phyloP scores from a whole-genome alignment of 768 basidiomycete genomes.

The Collybia mongolica region DNA sequence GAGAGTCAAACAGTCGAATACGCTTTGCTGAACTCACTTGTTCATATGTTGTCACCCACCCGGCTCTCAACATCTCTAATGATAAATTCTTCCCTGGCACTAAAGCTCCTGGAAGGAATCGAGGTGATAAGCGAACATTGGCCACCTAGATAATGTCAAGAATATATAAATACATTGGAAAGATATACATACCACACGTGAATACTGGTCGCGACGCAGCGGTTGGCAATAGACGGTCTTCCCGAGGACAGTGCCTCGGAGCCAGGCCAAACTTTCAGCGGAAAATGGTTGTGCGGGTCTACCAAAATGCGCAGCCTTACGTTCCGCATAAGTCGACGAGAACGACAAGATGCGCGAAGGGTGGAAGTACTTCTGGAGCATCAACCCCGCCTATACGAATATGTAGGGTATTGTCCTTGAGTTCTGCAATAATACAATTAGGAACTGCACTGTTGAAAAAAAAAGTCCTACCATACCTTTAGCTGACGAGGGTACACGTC shows the following conservation, averaged over 20 bases:
- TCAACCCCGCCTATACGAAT: constrained; percentile 90
- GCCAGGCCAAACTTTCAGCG: constrained; percentile 73
- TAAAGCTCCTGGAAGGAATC: constrained; percentile 51
- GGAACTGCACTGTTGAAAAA: neutral
- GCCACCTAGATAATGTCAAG: constrained; percentile 51
- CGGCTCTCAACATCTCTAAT: constrained; percentile 76
- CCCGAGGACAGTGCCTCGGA: constrained; percentile 54
- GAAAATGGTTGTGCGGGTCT: constrained; percentile 73
- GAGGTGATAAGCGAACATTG: constrained; percentile 53
- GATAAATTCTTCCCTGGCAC: constrained; percentile 49
- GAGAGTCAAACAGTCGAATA: neutral
- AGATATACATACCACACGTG: constrained; percentile 61
- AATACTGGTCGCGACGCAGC: constrained; percentile 78
- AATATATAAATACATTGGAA: neutral
- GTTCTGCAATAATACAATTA: constrained; percentile 40
- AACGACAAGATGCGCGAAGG: constrained; percentile 1
- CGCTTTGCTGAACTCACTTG: constrained; percentile 33
- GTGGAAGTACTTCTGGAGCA: constrained; percentile 75
- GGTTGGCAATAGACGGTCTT: constrained; percentile 71
- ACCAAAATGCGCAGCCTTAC: constrained; percentile 84
- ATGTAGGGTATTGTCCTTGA: constrained; percentile 81
- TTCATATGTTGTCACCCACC: constrained; percentile 75
- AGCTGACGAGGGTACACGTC: constrained; percentile 52
- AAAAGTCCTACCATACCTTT: constrained; percentile 46
- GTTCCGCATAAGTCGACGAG: neutral